Evolutionary conservation across 1,139 yeast species (phyloP), one percentile per base, ranked within the genome.

Genomic region (Yamadazyma sp.): DNA sequence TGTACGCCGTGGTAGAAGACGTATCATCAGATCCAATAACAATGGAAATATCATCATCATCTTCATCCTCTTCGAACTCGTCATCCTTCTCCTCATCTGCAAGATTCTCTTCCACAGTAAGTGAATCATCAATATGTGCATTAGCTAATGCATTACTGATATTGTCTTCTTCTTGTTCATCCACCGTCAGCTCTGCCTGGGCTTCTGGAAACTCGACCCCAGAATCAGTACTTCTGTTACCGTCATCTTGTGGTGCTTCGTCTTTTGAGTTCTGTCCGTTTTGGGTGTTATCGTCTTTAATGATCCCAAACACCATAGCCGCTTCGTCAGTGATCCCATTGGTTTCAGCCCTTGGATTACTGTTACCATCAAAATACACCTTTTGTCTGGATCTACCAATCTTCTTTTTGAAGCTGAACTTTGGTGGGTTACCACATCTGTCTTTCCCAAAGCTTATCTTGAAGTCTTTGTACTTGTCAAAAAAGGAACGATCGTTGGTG

Each of bases 371-470:
- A 36, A 48, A 49, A 33, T 49, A 49, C 6, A 49, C 33, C 30
- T 48, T 50, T 35, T 50, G 51, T 31, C 52, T 43, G 6, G 42
- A 41, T 31, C 47, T 47, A 10, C 50, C 53, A 5, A 52, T 45
- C 35, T 61, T 62, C 48, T 69, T 67, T 48, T 59, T 67, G 56
- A 60, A 70, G 45, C 63, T 66, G 51, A 67, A 68, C 41, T 68
- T 70, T 13, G 76, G 73, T 4, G 72, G 73, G 43, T 69, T 69
- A 2, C 74, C 77, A 53, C 77, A 71, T 43, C 77, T 54, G 46
- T 71, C 77, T 51, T 71, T 71, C 13, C 71, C 77, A 50, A 67
- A 71, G 42, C 70, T 68, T 38, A 71, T 64, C 50, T 70, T 71
- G 51, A 64, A 70, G 6, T 52, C 40, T 42, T 59, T 56, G 49